Percentiles rank a stretch among this genome's conserved stretches.
These are phyloP conservation scores for Metschnikowia proteae DNA, from an alignment of 805 yeast species.

Conservation along the genomic window DNA sequence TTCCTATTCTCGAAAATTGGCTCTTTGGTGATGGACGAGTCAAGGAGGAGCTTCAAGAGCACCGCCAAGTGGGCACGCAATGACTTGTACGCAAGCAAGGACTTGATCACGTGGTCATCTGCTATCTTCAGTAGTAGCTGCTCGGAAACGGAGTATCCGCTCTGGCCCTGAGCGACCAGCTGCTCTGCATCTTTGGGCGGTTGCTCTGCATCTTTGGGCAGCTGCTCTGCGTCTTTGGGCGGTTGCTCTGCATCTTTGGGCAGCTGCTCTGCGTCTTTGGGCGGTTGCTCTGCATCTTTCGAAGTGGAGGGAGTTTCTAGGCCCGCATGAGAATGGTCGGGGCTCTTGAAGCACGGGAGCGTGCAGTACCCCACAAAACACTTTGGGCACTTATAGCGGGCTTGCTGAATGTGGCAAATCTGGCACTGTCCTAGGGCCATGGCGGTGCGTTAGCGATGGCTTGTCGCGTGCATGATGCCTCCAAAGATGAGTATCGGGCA, in stretches of 20 bases:
- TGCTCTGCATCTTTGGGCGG: no score
- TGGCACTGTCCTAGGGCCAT: constrained; percentile 29
- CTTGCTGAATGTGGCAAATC: constrained; percentile 31
- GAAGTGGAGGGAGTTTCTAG: neutral
- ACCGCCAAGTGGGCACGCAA: constrained; percentile 54
- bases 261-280: neutral
- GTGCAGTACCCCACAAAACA: constrained; percentile 53
- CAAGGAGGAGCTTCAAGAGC: constrained; percentile 45
- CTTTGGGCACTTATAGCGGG: constrained; percentile 57
- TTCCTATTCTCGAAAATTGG: constrained; percentile 49
- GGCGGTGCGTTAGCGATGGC: neutral
- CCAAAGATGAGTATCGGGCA: neutral
- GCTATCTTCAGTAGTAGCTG: constrained; percentile 18
- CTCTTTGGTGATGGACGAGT: constrained; percentile 47
- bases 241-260: no score
- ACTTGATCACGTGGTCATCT: constrained; percentile 41
- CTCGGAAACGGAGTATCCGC: neutral
- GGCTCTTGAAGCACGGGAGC: constrained; percentile 55
- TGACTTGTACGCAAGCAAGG: constrained; percentile 48
- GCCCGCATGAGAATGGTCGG: constrained; percentile 27
- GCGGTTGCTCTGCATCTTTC: no score
- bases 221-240: no score
- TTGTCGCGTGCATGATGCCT: neutral
- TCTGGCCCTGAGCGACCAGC: no score
- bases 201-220: neutral